Percentiles rank a stretch among this genome's conserved stretches.
These are phyloP conservation scores for Berkeleyomyces basicola DNA, from an alignment of 2,329 filamentous ascomycete species.

Conservation along the genomic window DNA sequence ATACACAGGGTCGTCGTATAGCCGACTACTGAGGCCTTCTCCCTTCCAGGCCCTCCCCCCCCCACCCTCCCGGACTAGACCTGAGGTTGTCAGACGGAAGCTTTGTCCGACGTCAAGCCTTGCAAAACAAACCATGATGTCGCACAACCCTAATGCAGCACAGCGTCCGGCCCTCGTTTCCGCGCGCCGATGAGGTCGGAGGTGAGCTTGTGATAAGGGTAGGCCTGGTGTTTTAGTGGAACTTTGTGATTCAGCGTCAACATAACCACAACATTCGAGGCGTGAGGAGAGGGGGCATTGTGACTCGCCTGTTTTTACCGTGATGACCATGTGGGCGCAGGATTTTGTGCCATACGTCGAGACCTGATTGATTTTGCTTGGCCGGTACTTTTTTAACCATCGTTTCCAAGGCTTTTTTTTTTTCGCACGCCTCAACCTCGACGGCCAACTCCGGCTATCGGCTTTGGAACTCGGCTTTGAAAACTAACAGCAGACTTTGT, in stretches of 20 bases:
- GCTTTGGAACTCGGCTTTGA: background rate
- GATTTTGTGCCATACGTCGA: no score
- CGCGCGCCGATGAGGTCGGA: background rate
- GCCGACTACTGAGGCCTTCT: background rate
- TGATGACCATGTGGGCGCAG: no score
- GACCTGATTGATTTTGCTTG: no score
- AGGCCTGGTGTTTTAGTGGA: background rate
- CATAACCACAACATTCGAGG: background rate
- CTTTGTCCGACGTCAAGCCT: background rate
- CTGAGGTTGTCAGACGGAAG: background rate
- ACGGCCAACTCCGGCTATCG: background rate
- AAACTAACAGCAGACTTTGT: background rate
- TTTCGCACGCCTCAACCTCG: no score
- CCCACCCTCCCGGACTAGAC: background rate
- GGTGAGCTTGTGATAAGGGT: background rate
- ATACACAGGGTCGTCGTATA: background rate
- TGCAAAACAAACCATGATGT: background rate
- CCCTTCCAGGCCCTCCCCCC: background rate
- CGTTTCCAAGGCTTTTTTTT: no score
- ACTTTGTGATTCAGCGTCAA: background rate
- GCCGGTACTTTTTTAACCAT: no score
- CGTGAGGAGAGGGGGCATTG: background rate
- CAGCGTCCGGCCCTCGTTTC: background rate
- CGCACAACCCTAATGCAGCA: background rate
- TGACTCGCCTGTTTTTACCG: no score